phyloP scores from a whole-genome alignment of 495 filamentous ascomycete species.

The Lindgomyces ingoldianus region DNA sequence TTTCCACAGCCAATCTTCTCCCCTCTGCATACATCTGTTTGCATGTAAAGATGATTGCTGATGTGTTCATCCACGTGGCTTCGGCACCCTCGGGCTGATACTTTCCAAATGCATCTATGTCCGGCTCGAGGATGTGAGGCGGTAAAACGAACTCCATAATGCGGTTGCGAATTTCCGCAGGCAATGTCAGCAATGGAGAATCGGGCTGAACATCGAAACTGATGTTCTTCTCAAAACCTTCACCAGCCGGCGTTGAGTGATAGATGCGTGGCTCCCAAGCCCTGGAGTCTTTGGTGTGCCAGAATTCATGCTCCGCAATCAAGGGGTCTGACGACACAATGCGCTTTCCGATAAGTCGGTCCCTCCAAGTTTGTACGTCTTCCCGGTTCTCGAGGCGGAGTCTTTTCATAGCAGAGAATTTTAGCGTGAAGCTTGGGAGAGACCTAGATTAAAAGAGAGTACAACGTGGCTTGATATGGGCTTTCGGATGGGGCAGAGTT shows the following conservation, averaged over 20 bases:
- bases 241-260: not conserved
- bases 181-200: constrained; percentile 2
- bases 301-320: not conserved
- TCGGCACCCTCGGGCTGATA: not conserved
- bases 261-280: constrained; percentile 13
- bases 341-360: constrained; percentile 14
- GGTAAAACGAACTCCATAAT: constrained; percentile 12
- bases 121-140: not conserved
- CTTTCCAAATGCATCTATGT: not conserved
- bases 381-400: not conserved
- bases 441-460: too few relatives aligned
- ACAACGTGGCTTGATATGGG: too few relatives aligned
- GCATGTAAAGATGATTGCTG: constrained; percentile 14
- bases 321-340: not conserved
- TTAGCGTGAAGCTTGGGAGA: too few relatives aligned
- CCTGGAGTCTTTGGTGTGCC: not conserved
- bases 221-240: constrained; percentile 9
- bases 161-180: constrained; percentile 13
- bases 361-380: constrained; percentile 5
- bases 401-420: not conserved
- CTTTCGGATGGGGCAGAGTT: too few relatives aligned
- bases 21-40: constrained; percentile 25
- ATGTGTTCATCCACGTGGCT: constrained; percentile 6
- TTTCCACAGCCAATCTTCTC: not conserved
- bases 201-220: not conserved